phyloP scores from a whole-genome alignment of 176 grass and related monocot species.

The Juncus effusus region DNA sequence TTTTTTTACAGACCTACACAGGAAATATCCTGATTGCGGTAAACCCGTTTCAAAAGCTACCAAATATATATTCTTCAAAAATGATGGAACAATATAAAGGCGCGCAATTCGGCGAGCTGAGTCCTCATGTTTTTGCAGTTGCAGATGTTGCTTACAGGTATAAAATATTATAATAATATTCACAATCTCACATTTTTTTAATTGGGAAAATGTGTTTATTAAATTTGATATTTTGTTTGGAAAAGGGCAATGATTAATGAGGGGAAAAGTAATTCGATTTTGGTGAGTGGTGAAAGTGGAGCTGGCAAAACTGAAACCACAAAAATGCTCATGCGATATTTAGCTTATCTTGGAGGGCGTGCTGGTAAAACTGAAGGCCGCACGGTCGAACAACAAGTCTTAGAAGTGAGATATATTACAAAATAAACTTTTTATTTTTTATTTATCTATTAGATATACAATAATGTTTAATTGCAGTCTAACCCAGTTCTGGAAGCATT shows the following conservation, averaged over 20 bases:
- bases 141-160: conserved; percentile 96
- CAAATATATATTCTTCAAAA: conserved; percentile 82
- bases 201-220: too few relatives aligned
- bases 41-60: conserved; percentile 96
- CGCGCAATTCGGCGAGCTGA: conserved; percentile 92
- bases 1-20: conserved; percentile 77
- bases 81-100: conserved; percentile 99
- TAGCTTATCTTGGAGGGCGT: conserved; percentile 92
- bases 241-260: conserved; percentile 95
- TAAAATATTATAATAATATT: not conserved
- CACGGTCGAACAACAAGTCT: conserved; percentile 98
- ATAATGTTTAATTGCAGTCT: conserved; percentile 54
- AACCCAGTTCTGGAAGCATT: conserved; percentile 99
- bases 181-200: conserved; percentile 10
- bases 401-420: conserved; percentile 53
- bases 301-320: conserved; percentile 99
- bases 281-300: conserved; percentile 98
- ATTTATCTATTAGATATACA: conserved; percentile 2
- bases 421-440: conserved; percentile 15
- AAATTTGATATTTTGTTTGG: conserved; percentile 26
- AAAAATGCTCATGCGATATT: conserved; percentile 99
- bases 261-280: conserved; percentile 88
- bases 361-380: conserved; percentile 81
- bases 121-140: conserved; percentile 97
- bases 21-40: conserved; percentile 98